Base-by-base conservation (phyloP, 73 alveolate species). In the Paramecium bursaria region DNA sequence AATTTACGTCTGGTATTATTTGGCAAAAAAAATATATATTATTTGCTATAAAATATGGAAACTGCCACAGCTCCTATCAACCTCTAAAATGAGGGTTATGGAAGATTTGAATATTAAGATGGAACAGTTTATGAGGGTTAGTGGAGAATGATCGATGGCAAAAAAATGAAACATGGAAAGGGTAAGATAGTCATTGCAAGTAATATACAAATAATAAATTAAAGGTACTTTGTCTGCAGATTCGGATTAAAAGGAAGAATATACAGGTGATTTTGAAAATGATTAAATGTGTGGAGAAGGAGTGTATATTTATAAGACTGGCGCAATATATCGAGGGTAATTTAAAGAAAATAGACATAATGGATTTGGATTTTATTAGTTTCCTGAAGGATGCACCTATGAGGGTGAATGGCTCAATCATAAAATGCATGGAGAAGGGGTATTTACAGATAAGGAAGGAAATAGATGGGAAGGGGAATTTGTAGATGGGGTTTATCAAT, bases 251-350 rank as follows among this genome's bases (percentile, higher is more conserved):
- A 46, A 52, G 19, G 97, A 95, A 86, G 96, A 90, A 85, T 96
- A 93, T 85, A 95, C 92, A 55, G 99, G 99, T 31, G 94, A 90
- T 51, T 91, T 97, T 95, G 92, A 75, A 25, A 92, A 96, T 31
- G 97, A 92, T 86, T 85, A 79, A 53, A 94, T 94, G 97, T 97
- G 95, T 30, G 98, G 99, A 23, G 87, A 96, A 74, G 99, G 97
- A 5, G 73, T 86, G 1, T 90, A 93, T 55, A 91, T 91, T 33
- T 96, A 73, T 76, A 79, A 96, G 14, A 80, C 95, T 21, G 99
- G 99, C 23, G 97, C 96, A 31, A 86, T 86, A 9, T 96, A 94
- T 75, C 86, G 86, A 67, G 99, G 99, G 13, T 85, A 94, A 35
- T 96, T 97, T 96, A 60, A 46, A 22, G 87, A 93, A 46, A 92